Evolutionary conservation across 306 rosid genomes (phyloP).

Genomic region (Cucumis hystrix): DNA sequence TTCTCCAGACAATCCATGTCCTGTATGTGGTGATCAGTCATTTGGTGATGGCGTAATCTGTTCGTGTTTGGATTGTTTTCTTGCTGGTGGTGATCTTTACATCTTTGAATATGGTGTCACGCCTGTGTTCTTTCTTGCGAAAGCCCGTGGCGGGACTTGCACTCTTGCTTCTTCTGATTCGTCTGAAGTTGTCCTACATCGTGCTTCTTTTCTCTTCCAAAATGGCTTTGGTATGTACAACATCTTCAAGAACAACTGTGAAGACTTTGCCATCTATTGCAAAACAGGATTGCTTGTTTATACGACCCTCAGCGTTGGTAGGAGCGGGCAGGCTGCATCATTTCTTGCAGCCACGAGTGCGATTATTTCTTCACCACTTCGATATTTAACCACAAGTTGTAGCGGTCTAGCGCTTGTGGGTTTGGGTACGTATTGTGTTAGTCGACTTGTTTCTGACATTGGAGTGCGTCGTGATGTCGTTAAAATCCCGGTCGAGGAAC

Average conservation of each 20-base stretch:
- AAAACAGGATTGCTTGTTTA: constrained; percentile 54
- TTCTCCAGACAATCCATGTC: constrained; percentile 29
- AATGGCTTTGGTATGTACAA: constrained; percentile 55
- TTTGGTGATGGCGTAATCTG: constrained; percentile 30
- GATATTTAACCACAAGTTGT: constrained; percentile 15
- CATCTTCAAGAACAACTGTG: constrained; percentile 56
- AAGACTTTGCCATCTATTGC: constrained; percentile 77
- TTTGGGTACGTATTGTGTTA: constrained; percentile 27
- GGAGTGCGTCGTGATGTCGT: constrained; percentile 36
- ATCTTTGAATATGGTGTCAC: constrained; percentile 46
- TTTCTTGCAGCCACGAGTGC: constrained; percentile 29
- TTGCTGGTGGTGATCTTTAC: constrained; percentile 37
- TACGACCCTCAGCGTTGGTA: constrained; percentile 23
- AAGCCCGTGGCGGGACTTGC: constrained; percentile 69
- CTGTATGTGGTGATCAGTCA: constrained; percentile 33
- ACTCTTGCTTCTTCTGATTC: constrained; percentile 47
- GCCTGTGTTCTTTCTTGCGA: constrained; percentile 31
- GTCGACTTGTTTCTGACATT: constrained; percentile 35
- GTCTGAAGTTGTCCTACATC: constrained; percentile 27
- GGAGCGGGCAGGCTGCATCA: constrained; percentile 60
- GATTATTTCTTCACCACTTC: constrained; percentile 20
- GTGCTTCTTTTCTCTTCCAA: constrained; percentile 42
- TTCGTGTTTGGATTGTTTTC: constrained; percentile 60
- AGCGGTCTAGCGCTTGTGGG: constrained; percentile 26
- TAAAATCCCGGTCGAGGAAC: constrained; percentile 47